Conservation (phyloP, 352 stramenopile genomes). For the Globisporangium mamillatum region DNA sequence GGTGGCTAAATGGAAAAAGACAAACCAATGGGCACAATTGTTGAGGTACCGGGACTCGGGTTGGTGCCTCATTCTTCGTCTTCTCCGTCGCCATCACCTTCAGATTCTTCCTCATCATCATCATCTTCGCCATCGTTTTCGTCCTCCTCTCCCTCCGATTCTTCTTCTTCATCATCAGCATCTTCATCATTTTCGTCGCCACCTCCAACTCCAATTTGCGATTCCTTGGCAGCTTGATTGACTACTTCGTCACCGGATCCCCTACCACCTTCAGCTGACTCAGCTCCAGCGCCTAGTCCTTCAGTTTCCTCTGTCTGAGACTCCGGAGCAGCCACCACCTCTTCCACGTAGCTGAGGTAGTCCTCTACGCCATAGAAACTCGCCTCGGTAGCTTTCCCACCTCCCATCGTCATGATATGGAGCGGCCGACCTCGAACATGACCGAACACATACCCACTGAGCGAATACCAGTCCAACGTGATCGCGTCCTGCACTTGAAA, state of each 20-base stretch:
- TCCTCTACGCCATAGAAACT: slow-evolving; percentile 61
- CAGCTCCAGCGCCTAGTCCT: neutral
- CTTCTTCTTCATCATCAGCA: slow-evolving; percentile 11
- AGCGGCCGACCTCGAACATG: slow-evolving; percentile 37
- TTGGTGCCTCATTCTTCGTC: slow-evolving; percentile 3
- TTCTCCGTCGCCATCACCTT: slow-evolving; percentile 22
- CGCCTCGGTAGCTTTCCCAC: slow-evolving; percentile 21
- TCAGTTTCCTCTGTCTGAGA: neutral
- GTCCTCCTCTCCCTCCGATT: slow-evolving; percentile 18
- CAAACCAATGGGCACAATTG: no score
- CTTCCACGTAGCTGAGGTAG: slow-evolving; percentile 64
- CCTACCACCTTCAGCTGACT: neutral
- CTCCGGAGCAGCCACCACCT: slow-evolving; percentile 15
- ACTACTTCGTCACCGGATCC: neutral
- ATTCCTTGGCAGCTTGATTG: neutral
- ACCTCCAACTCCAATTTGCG: slow-evolving; percentile 3
- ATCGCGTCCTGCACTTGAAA: slow-evolving; percentile 62
- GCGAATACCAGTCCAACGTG: slow-evolving; percentile 57
- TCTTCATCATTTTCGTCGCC: neutral
- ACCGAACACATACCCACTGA: slow-evolving; percentile 75
- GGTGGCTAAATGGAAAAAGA: no score
- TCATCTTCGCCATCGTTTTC: slow-evolving; percentile 17
- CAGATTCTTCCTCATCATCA: slow-evolving; percentile 25
- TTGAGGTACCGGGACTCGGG: no score
- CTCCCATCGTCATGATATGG: slow-evolving; percentile 22